Conservation (phyloP, 257 asterid species). For the Ballota nigra region DNA sequence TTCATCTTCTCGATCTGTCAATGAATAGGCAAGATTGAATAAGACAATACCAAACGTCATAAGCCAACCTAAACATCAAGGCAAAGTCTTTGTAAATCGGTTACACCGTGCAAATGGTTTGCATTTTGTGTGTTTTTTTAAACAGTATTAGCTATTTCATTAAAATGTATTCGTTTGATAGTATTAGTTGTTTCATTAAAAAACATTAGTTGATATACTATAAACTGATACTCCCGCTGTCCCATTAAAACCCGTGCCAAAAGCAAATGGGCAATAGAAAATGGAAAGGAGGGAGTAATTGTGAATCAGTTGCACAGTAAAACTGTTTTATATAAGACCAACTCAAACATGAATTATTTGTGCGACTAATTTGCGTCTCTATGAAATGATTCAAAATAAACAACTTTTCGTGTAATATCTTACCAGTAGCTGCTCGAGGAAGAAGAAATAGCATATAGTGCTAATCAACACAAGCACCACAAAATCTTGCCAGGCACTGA, state of each 20-base stretch:
- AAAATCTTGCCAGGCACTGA: conserved; percentile 96
- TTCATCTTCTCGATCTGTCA: conserved; percentile 64
- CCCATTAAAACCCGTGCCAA: no score
- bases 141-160: background rate
- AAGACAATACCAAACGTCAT: background rate
- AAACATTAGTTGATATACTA: background rate
- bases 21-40: conserved; percentile 8
- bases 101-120: background rate
- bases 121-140: background rate
- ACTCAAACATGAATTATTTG: background rate
- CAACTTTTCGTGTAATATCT: conserved; percentile 27
- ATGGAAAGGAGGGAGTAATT: no score
- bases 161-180: no score
- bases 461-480: conserved; percentile 93
- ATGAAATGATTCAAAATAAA: background rate
- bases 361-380: background rate
- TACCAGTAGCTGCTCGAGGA: conserved; percentile 91
- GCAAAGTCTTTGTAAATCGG: background rate
- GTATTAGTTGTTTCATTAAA: background rate
- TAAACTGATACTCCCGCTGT: no score
- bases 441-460: conserved; percentile 94
- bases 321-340: background rate
- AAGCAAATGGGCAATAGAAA: no score
- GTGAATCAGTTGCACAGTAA: background rate
- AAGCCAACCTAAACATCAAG: background rate